Base-by-base conservation (phyloP, 257 asterid genomes). In the Plectranthus barbatus region DNA sequence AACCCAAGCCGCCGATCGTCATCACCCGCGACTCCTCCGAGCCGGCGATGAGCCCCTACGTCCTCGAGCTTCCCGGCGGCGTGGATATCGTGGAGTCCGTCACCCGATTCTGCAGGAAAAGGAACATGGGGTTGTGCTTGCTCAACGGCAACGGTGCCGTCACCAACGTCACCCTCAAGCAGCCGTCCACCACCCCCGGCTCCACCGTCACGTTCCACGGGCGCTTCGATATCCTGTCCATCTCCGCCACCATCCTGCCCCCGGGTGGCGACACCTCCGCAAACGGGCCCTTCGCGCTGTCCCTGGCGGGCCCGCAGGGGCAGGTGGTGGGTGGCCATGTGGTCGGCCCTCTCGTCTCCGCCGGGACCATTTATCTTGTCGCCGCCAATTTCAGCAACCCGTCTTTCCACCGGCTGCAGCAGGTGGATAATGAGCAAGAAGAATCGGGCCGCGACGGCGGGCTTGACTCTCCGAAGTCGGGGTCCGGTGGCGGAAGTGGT, bases 251-350 rank as follows among this genome's bases (percentile, higher is more conserved):
- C 0, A 52, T 90, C 15, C 39, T 84, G 0, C 84, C 81, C 0
- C 56, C 29, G 46, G 74, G 69, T 1, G 36, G 4, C 29, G 57
- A 31, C 3, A 1, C 29, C 64, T 55, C 77, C 62, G 6, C 64
- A 39, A 73, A 71, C 26, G 86, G 78, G 6, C 53, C 70, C 7
- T 90, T 90, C 73, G 76, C 87, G 0, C 74, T 90, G 0, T 76
- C 88, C 0, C 48, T 87, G 1, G 89, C 91, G 18, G 96, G 95
- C 0, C 95, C 96, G 7, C 94, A 86, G 64, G 96, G 95, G 13
- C 96, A 84, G 69, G 87, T 89, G 4, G 86, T 86, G 1, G 97
- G 97, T 5, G 97, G 97, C 0, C 56, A 72, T 4, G 97, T 89
- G 0, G 80, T 83, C 15, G 97, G 97, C 1, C 88, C 91, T 1